A percentile compares a stretch with the other conserved stretches of the same genome.
These are phyloP conservation scores for Spizellomyces punctatus DNA, from an alignment of 192 early-diverging fungal genomes.

Conservation along the genomic window DNA sequence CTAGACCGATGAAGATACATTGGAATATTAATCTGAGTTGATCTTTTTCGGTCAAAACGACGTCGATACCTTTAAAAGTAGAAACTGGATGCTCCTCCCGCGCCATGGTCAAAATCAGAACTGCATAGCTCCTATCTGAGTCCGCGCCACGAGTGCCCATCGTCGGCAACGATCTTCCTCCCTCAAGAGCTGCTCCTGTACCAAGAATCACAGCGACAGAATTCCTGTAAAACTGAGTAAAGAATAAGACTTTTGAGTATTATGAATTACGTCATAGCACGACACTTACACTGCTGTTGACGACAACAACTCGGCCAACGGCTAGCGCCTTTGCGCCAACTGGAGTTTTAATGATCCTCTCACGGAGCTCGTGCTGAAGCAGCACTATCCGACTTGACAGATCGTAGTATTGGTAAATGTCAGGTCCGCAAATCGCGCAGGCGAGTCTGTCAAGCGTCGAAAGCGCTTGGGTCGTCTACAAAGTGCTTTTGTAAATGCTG, in stretches of 20 bases:
- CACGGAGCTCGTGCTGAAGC: slow-evolving; percentile 57
- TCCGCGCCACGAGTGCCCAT: slow-evolving; percentile 30
- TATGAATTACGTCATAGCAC: background rate
- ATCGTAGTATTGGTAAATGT: slow-evolving; percentile 77
- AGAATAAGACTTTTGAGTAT: background rate
- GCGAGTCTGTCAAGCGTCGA: slow-evolving; percentile 64
- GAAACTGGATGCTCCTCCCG: background rate
- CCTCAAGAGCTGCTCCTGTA: too few species aligned
- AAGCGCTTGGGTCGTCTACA: slow-evolving; percentile 61
- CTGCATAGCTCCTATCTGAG: slow-evolving; percentile 30
- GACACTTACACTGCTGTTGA: slow-evolving; percentile 63
- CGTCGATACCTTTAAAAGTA: too few species aligned
- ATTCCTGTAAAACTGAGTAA: slow-evolving; percentile 64
- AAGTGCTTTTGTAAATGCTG: background rate
- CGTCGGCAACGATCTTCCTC: too few species aligned
- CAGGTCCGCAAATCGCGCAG: slow-evolving; percentile 79
- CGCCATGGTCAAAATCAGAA: slow-evolving; percentile 39
- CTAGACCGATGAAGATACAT: slow-evolving; percentile 10
- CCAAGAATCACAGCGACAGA: slow-evolving; percentile 62
- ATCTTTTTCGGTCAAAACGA: too few species aligned
- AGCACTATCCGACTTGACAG: slow-evolving; percentile 54
- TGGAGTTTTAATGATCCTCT: slow-evolving; percentile 57
- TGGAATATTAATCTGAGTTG: too few species aligned
- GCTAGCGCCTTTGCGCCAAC: slow-evolving; percentile 65
- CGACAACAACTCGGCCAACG: slow-evolving; percentile 74